Conservation (phyloP, 768 basidiomycete species). For the Tulasnella sp. region DNA sequence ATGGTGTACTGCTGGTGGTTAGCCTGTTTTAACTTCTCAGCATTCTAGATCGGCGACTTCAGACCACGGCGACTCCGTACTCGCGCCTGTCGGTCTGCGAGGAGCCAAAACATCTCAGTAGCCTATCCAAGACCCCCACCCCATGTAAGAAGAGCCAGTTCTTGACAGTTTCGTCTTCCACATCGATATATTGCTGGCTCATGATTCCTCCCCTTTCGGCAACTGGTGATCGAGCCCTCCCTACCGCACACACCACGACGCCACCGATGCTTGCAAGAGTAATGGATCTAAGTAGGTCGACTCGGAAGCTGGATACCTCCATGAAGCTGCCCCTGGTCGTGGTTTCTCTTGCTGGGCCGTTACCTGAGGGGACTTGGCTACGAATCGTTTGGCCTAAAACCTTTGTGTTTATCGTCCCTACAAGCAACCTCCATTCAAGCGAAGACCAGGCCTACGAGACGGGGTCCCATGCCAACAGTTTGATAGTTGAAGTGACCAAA, state of each 20-base stretch:
- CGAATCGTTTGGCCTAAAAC: not conserved
- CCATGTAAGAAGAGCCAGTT: not conserved
- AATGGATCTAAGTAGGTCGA: conserved; percentile 9
- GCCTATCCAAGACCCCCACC: not conserved
- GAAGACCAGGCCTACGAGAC: not conserved
- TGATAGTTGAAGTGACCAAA: not conserved
- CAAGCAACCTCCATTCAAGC: not conserved
- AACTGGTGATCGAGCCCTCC: not conserved
- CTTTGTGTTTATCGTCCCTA: not conserved
- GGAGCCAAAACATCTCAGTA: not conserved
- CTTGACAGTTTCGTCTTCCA: conserved; percentile 4
- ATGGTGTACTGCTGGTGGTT: no score
- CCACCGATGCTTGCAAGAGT: not conserved
- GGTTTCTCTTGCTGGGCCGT: not conserved
- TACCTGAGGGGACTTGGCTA: not conserved
- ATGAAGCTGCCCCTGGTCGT: not conserved
- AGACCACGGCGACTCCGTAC: not conserved
- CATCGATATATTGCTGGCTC: not conserved
- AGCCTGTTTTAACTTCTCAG: no score
- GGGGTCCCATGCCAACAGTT: not conserved
- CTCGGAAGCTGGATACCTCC: not conserved
- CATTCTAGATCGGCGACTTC: not conserved
- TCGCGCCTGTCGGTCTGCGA: not conserved
- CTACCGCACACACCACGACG: not conserved
- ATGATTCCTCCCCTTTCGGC: not conserved